Base-by-base conservation (phyloP, 1,284 basidiomycete species). In the Sporisorium iseilematis-ciliati region DNA sequence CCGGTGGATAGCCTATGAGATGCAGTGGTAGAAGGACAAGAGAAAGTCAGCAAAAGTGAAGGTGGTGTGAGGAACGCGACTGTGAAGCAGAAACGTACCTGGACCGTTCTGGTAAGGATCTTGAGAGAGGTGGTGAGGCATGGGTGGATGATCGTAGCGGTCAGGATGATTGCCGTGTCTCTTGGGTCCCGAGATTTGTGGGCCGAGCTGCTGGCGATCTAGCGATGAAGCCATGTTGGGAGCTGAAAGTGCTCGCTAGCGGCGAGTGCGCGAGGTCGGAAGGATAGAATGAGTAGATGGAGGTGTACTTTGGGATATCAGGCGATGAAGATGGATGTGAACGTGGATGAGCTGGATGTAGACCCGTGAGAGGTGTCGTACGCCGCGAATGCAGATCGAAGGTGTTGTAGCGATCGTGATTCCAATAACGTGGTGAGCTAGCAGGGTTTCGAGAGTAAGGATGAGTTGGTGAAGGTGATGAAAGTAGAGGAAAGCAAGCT, bases 141-240 rank as follows among this genome's bases (percentile, higher is more conserved):
- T 65, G 55, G 69, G 59, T n/a, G 74, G 68, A 61, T 69, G 69
- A 20, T 76, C 74, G 63, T 76, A 76, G 11, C 69, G 51, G 31
- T 76, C 74, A 5, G 68, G 61, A 46, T 76, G 69, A 43, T 70
- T 67, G 43, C 46, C 43, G 35, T 65, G 67, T 26, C 69, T 60
- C 58, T 76, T 76, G 26, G 65, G 56, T 20, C 57, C 69, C 0
- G 69, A 55, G 56, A 76, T 56, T 56, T 72, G 68, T 2, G 62
- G 65, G 21, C 48, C 58, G 35, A 74, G 64, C 56, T 75, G 73
- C 64, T 75, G 73, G 41, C 72, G 65, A 51, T 75, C 73, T 20
- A 76, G 61, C 23, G 74, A 76, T 6, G 74, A 76, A 6, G 69
- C 69, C 74, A 76, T 76, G 46, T 10, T 56, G 62, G 48, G 25